Conservation (phyloP, 177 flowering plant species). For the Vitis hybrid region DNA sequence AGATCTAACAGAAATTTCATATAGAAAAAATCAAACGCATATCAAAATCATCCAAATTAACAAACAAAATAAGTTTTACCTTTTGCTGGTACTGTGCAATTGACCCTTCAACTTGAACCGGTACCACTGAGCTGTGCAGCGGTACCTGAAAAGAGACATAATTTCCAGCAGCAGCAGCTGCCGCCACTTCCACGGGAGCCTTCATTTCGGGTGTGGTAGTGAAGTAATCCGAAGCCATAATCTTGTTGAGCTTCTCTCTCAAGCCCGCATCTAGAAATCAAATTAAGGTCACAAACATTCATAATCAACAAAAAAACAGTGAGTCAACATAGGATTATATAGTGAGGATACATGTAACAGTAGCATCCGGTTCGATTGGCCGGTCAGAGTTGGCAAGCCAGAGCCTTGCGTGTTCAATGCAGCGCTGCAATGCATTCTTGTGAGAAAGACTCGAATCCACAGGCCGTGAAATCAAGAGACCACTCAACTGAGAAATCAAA, state of each 20-base stretch:
- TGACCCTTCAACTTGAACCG: conserved; percentile 39
- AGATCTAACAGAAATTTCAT: background rate
- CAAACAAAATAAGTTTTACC: conserved; percentile 23
- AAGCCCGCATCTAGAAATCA: conserved; percentile 55
- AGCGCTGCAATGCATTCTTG: conserved; percentile 66
- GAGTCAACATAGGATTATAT: background rate
- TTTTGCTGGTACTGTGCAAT: conserved; percentile 30
- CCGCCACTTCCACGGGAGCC: conserved; percentile 61
- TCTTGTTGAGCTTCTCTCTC: conserved; percentile 76
- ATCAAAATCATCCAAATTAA: background rate
- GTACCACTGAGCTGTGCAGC: conserved; percentile 23
- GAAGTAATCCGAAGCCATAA: conserved; percentile 78
- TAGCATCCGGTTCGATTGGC: conserved; percentile 49
- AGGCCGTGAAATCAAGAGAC: conserved; percentile 71
- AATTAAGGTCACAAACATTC: conserved; percentile 1
- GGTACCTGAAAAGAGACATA: conserved; percentile 62
- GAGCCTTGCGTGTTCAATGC: conserved; percentile 78
- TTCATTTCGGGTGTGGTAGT: conserved; percentile 84
- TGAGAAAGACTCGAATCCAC: conserved; percentile 69
- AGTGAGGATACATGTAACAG: conserved; percentile 60
- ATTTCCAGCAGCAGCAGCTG: conserved; percentile 78
- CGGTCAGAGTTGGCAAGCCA: conserved; percentile 71
- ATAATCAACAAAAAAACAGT: background rate
- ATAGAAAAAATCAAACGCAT: background rate
- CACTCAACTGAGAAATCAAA: conserved; percentile 57